Percentiles rank a stretch among this genome's conserved stretches.
Conservation (phyloP, 2,329 filamentous ascomycete genomes). For the Beauveria australis region DNA sequence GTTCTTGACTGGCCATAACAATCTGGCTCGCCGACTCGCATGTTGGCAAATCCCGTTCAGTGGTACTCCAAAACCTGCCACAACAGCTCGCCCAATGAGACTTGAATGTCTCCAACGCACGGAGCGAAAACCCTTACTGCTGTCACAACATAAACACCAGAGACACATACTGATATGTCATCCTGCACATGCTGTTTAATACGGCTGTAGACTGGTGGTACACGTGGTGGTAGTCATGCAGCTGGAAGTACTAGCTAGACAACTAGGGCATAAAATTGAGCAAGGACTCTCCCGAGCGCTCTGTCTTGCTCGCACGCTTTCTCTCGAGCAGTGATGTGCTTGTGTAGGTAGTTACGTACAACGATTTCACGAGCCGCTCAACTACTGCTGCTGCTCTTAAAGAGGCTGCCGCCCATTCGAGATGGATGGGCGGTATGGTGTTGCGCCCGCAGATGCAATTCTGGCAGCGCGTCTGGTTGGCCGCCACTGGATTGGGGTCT, state of each 20-base stretch:
- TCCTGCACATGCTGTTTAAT: not conserved
- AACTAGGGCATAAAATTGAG: not conserved
- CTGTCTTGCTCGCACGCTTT: not conserved
- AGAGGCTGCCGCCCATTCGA: not conserved
- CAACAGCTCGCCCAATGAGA: not conserved
- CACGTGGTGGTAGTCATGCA: not conserved
- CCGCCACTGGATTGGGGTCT: not conserved
- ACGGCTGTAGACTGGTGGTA: too few relatives aligned
- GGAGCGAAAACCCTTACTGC: not conserved
- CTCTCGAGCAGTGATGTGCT: not conserved
- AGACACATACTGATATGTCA: not conserved
- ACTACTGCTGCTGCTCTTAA: not conserved
- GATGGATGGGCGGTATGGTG: not conserved
- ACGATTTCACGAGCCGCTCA: not conserved
- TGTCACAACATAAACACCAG: not conserved
- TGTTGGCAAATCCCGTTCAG: not conserved
- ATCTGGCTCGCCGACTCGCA: not conserved
- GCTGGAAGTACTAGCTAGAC: not conserved
- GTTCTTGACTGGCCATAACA: not conserved
- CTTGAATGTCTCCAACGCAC: not conserved
- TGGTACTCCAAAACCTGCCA: not conserved
- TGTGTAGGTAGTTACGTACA: not conserved
- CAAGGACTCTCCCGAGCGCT: not conserved
- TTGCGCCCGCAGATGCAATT: not conserved
- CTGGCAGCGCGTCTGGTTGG: not conserved